Evolutionary conservation across 805 yeast species (phyloP).

Genomic region (Tetrapisispora phaffii): DNA sequence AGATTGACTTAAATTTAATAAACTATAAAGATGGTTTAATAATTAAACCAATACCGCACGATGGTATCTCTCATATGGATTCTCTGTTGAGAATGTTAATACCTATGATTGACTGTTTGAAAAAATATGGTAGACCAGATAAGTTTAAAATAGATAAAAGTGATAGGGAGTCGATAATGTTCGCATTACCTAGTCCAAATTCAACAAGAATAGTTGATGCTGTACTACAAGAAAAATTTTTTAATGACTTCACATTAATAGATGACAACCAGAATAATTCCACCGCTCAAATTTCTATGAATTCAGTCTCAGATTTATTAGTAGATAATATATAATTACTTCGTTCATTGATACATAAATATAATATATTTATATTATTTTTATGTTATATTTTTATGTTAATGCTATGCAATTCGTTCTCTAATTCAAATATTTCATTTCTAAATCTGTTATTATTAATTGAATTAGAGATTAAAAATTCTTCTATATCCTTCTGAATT

Average conservation of each 20-base stretch:
- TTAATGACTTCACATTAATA: not conserved
- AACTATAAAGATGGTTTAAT: conserved; percentile 25
- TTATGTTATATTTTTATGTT: not conserved
- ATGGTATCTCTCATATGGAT: conserved; percentile 57
- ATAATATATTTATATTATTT: not conserved
- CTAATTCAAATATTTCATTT: conserved; percentile 30
- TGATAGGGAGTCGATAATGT: conserved; percentile 46
- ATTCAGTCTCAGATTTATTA: not conserved
- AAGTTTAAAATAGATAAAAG: conserved; percentile 45
- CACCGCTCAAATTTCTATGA: not conserved
- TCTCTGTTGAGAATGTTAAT: conserved; percentile 57
- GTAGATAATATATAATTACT: not conserved
- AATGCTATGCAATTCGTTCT: conserved; percentile 20
- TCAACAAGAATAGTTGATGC: not conserved
- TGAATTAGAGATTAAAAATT: conserved; percentile 6
- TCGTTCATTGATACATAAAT: not conserved
- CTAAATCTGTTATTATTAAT: conserved; percentile 21
- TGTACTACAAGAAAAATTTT: not conserved
- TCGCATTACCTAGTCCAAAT: conserved; percentile 66
- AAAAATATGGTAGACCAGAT: conserved; percentile 64
- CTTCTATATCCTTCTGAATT: conserved; percentile 9
- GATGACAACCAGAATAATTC: not conserved
- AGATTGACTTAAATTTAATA: not conserved
- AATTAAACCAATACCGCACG: conserved; percentile 57
- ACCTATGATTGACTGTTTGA: conserved; percentile 57